These are phyloP conservation scores for Suillus plorans DNA, from an alignment of 768 basidiomycete species.

Conservation along the genomic window DNA sequence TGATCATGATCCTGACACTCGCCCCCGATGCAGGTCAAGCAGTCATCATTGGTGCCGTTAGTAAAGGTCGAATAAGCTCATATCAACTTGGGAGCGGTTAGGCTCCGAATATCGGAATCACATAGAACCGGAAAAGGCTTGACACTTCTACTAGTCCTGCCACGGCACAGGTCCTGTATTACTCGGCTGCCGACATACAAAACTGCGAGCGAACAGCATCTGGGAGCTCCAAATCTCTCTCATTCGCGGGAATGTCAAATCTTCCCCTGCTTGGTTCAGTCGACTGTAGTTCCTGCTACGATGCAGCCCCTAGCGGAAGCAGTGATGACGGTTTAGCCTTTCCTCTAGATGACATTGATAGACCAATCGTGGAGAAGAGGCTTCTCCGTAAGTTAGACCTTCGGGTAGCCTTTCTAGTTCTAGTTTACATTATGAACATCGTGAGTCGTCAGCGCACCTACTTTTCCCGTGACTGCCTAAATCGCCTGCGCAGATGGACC, in stretches of 20 bases:
- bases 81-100: not conserved
- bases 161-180: not conserved
- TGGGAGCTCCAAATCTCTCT: not conserved
- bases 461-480: not conserved
- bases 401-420: slow-evolving; percentile 43
- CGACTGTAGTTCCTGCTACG: not conserved
- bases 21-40: not conserved
- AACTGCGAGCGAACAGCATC: not conserved
- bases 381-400: slow-evolving; percentile 44
- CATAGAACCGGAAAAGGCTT: not conserved
- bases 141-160: not conserved
- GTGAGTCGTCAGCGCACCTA: slow-evolving; percentile 25
- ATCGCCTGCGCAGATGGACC: slow-evolving; percentile 48
- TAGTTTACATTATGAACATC: slow-evolving; percentile 48
- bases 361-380: slow-evolving; percentile 43
- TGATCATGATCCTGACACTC: not conserved
- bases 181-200: not conserved
- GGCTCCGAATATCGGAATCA: not conserved
- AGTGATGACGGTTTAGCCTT: not conserved
- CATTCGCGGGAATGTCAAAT: not conserved
- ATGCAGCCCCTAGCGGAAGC: not conserved
- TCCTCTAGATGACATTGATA: slow-evolving; percentile 12
- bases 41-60: too few relatives aligned
- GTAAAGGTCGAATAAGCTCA: not conserved
- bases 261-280: not conserved